These are phyloP conservation scores for Apiotrichum akiyoshidainum DNA, from an alignment of 1,284 basidiomycete species.

Conservation along the genomic window DNA sequence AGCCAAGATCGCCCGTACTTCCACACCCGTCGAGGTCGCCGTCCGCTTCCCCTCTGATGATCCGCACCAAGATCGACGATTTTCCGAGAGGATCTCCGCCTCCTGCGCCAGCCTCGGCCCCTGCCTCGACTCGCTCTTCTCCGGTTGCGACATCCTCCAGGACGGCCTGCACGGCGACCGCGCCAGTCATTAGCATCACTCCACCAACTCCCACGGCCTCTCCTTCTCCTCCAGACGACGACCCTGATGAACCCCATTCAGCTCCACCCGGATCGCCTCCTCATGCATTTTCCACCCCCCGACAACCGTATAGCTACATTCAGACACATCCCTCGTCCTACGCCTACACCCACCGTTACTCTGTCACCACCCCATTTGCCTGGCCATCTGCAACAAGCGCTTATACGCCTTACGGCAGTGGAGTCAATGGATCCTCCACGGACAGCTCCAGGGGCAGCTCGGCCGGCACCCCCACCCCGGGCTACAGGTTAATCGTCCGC, in stretches of 20 bases:
- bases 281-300: neutral
- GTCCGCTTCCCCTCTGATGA: neutral
- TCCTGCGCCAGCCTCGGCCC: neutral
- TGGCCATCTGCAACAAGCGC: neutral
- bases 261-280: neutral
- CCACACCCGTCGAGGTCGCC: neutral
- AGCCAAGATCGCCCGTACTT: neutral
- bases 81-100: neutral
- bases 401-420: no score
- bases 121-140: neutral
- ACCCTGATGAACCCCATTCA: neutral
- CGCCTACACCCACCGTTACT: conserved; percentile 1
- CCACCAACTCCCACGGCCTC: neutral
- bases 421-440: no score
- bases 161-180: neutral
- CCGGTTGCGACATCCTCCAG: neutral
- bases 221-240: neutral
- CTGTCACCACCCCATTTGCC: neutral
- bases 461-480: neutral
- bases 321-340: neutral
- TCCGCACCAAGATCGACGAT: neutral
- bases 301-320: neutral
- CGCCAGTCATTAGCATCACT: neutral
- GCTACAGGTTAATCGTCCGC: neutral
- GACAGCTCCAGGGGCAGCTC: neutral